Conservation (phyloP, 2,329 filamentous ascomycete species). For the Phaeosphaeriaceae sp. region DNA sequence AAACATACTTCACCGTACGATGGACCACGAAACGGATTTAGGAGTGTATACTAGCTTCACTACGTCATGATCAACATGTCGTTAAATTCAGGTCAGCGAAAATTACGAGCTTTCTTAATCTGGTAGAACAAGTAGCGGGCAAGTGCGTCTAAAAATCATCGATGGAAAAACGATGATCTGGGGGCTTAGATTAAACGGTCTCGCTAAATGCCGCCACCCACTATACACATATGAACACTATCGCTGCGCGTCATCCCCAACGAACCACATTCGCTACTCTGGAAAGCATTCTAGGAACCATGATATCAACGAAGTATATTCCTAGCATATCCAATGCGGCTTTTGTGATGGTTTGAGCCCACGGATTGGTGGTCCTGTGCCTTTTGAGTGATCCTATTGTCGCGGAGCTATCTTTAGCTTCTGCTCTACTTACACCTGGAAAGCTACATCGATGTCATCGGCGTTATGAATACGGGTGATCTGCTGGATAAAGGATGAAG, state of each 20-base stretch:
- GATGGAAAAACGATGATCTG: slow-evolving; percentile 11
- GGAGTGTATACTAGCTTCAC: not conserved
- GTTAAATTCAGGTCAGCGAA: not conserved
- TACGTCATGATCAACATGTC: not conserved
- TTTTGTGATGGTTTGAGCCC: not conserved
- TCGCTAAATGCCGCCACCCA: slow-evolving; percentile 16
- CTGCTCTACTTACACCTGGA: not conserved
- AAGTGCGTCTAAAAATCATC: slow-evolving; percentile 5
- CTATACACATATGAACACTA: slow-evolving; percentile 20
- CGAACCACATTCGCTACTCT: slow-evolving; percentile 3
- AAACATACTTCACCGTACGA: no score
- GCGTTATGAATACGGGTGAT: slow-evolving; percentile 8
- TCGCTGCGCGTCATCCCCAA: not conserved
- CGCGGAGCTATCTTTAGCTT: slow-evolving; percentile 10
- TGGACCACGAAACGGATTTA: no score
- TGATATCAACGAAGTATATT: slow-evolving; percentile 10
- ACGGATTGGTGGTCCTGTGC: slow-evolving; percentile 3
- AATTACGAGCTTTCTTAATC: slow-evolving; percentile 17
- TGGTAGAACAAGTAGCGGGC: slow-evolving; percentile 17
- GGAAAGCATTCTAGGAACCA: not conserved
- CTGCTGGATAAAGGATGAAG: not conserved
- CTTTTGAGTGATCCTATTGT: not conserved
- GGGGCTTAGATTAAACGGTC: slow-evolving; percentile 16
- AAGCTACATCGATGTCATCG: slow-evolving; percentile 11
- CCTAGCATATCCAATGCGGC: not conserved